Percentiles rank a stretch among this genome's conserved stretches.
Conservation (phyloP, 176 grass and related monocot species). For the Alloteropsis semialata region DNA sequence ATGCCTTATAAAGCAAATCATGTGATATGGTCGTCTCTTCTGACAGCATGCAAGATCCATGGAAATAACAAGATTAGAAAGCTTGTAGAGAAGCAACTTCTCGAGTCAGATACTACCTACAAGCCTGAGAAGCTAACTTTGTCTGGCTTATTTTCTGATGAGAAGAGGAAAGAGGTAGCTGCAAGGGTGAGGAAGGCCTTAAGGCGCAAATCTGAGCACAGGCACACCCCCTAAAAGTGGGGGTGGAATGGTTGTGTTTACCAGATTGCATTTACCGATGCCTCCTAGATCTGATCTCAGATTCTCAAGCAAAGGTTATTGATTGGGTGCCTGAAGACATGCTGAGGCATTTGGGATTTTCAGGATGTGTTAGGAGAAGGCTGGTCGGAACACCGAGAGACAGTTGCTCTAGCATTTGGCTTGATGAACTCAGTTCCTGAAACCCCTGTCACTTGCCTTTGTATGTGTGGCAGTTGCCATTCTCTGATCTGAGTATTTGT, state of each 20-base stretch:
- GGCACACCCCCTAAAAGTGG: not conserved
- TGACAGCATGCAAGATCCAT: constrained; percentile 46
- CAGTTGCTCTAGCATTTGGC: constrained; percentile 29
- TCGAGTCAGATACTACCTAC: constrained; percentile 34
- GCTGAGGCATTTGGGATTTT: not conserved
- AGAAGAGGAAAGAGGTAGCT: constrained; percentile 32
- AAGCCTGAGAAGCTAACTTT: constrained; percentile 36
- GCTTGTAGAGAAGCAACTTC: constrained; percentile 40
- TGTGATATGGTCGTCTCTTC: constrained; percentile 56
- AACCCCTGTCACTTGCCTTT: not conserved
- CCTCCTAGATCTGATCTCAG: not conserved
- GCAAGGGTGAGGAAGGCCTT: constrained; percentile 45
- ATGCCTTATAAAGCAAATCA: constrained; percentile 48
- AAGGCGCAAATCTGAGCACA: constrained; percentile 4
- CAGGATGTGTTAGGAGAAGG: not conserved
- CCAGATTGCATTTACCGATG: constrained; percentile 15
- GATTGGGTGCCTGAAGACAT: constrained; percentile 24
- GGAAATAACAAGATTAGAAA: constrained; percentile 42
- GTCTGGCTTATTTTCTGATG: constrained; percentile 49
- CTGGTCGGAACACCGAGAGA: constrained; percentile 18
- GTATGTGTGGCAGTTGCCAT: not conserved
- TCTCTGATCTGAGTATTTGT: constrained; percentile 26
- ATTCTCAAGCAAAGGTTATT: not conserved
- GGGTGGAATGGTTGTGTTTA: constrained; percentile 15
- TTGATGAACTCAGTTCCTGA: constrained; percentile 12